Percentiles rank a stretch among this genome's conserved stretches.
These are phyloP conservation scores for Candida saitoana DNA, from an alignment of 805 yeast genomes.

Conservation along the genomic window DNA sequence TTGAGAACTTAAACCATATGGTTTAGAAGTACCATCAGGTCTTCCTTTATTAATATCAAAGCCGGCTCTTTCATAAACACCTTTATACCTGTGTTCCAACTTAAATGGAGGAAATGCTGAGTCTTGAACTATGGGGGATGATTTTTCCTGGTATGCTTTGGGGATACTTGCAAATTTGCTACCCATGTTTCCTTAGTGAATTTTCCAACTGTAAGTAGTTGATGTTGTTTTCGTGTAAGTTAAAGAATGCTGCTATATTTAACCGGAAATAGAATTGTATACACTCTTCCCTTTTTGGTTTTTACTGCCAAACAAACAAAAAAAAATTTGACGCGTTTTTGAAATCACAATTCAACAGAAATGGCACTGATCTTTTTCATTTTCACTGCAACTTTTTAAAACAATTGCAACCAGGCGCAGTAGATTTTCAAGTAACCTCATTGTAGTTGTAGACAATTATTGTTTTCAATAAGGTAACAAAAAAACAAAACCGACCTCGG, in stretches of 20 bases:
- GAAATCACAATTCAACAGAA: no score
- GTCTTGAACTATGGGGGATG: constrained; percentile 26
- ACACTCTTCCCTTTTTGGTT: neutral
- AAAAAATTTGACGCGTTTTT: neutral
- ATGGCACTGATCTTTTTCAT: no score
- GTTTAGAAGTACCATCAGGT: neutral
- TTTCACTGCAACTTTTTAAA: no score
- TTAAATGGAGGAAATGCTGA: constrained; percentile 70
- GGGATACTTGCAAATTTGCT: neutral
- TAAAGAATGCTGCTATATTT: neutral
- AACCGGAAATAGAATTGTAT: neutral
- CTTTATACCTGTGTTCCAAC: constrained; percentile 55
- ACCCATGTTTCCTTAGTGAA: neutral
- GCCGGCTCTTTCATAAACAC: constrained; percentile 81
- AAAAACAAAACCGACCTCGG: no score
- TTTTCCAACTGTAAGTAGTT: no score
- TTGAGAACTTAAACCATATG: neutral
- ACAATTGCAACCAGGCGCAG: no score
- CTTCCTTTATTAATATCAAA: constrained; percentile 45
- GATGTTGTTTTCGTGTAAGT: neutral
- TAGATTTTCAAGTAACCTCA: no score
- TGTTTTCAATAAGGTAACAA: no score
- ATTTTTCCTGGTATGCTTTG: constrained; percentile 11
- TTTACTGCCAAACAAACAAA: neutral
- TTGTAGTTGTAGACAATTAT: no score